Evolutionary conservation across 352 stramenopile species (phyloP).

Genomic region (Globisporangium heterothallicum): DNA sequence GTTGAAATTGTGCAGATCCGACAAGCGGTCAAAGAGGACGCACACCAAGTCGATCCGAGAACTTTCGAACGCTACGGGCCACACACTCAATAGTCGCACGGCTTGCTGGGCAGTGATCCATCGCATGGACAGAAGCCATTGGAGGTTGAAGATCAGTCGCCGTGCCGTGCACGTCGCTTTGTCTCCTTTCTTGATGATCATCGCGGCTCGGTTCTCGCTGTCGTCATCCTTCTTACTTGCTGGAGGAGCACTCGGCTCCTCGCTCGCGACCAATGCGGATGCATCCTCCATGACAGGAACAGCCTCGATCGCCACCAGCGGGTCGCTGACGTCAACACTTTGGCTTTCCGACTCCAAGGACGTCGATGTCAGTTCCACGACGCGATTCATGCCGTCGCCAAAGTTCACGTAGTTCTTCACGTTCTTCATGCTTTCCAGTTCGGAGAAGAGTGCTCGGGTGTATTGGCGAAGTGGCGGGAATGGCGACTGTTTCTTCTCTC

Average conservation of each 20-base stretch:
- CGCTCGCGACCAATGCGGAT: too few species aligned
- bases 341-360: too few species aligned
- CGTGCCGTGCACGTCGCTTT: slow-evolving; percentile 49
- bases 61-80: slow-evolving; percentile 38
- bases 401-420: slow-evolving; percentile 59
- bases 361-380: slow-evolving; percentile 45
- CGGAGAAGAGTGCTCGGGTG: slow-evolving; percentile 36
- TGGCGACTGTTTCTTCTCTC: slow-evolving; percentile 1
- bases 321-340: too few species aligned
- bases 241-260: background rate
- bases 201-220: slow-evolving; percentile 12
- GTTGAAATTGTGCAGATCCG: slow-evolving; percentile 70
- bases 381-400: slow-evolving; percentile 39
- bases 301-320: too few species aligned
- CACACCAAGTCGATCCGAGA: slow-evolving; percentile 61
- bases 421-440: slow-evolving; percentile 63
- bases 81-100: slow-evolving; percentile 37
- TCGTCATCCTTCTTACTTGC: slow-evolving; percentile 20
- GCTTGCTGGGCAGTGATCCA: slow-evolving; percentile 68
- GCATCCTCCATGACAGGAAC: slow-evolving; percentile 7
- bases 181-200: slow-evolving; percentile 24
- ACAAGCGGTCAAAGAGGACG: slow-evolving; percentile 59
- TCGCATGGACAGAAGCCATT: slow-evolving; percentile 62
- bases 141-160: slow-evolving; percentile 59
- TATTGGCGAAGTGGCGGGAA: slow-evolving; percentile 40